phyloP scores from a whole-genome alignment of 2,329 filamentous ascomycete species.

The Chaetomium sp. region DNA sequence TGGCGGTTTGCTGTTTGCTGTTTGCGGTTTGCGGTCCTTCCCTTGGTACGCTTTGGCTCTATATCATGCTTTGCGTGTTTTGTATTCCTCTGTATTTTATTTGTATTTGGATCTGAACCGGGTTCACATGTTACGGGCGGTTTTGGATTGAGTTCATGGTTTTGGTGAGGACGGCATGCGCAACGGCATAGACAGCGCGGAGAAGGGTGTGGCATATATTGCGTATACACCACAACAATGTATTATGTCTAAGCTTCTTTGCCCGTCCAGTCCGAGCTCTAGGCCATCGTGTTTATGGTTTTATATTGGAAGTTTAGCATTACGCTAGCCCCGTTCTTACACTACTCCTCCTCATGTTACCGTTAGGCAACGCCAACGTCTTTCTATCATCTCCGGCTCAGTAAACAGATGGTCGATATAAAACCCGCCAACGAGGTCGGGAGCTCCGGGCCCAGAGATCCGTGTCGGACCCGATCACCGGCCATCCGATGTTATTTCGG shows the following conservation, averaged over 20 bases:
- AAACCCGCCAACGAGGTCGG: too few relatives aligned
- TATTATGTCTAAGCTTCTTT: constrained; percentile 16
- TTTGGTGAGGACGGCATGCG: neutral
- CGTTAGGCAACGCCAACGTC: neutral
- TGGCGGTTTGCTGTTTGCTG: constrained; percentile 11
- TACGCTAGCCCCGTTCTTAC: neutral
- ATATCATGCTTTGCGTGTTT: constrained; percentile 8
- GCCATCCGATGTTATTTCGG: neutral
- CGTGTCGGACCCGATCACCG: neutral
- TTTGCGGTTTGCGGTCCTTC: constrained; percentile 3
- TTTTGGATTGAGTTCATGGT: neutral
- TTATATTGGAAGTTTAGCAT: neutral
- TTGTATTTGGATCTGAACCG: constrained; percentile 8
- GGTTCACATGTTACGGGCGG: neutral
- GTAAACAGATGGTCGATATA: neutral
- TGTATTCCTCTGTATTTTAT: constrained; percentile 24
- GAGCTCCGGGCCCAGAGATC: neutral
- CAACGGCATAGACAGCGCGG: constrained; percentile 14
- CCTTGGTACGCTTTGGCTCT: constrained; percentile 6
- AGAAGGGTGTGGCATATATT: constrained; percentile 12
- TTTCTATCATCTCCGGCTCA: neutral
- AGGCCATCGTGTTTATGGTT: neutral
- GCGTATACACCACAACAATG: constrained; percentile 13
- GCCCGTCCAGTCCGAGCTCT: neutral
- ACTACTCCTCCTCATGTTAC: neutral